phyloP scores from a whole-genome alignment of 768 basidiomycete species.

The Hypholoma fasciculare region DNA sequence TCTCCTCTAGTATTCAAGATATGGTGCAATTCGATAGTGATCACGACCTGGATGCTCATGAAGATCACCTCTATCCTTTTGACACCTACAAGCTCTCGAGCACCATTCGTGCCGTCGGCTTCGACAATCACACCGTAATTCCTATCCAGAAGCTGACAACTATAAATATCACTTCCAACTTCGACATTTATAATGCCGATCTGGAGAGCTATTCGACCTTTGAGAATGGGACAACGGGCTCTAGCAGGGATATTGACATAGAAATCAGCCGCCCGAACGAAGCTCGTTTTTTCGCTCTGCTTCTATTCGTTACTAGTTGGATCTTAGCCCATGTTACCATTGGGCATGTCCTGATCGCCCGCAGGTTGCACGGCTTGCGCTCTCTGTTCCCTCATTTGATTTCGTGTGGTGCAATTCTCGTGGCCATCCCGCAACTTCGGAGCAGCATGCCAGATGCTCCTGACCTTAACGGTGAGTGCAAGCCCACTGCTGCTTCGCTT shows the following conservation, averaged over 20 bases:
- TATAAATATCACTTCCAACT: slow-evolving; percentile 46
- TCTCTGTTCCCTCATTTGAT: slow-evolving; percentile 37
- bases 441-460: slow-evolving; percentile 60
- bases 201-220: slow-evolving; percentile 27
- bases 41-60: slow-evolving; percentile 54
- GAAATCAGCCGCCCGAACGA: slow-evolving; percentile 43
- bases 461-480: slow-evolving; percentile 41
- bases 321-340: slow-evolving; percentile 53
- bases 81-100: slow-evolving; percentile 52
- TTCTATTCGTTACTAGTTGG: slow-evolving; percentile 52
- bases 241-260: slow-evolving; percentile 47
- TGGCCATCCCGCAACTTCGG: slow-evolving; percentile 50
- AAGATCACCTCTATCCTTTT: slow-evolving; percentile 56
- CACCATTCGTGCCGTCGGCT: slow-evolving; percentile 42
- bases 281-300: slow-evolving; percentile 42
- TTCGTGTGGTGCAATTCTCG: slow-evolving; percentile 39
- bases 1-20: slow-evolving; percentile 46
- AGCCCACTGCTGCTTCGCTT: background rate
- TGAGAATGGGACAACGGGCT: slow-evolving; percentile 19
- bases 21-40: slow-evolving; percentile 58
- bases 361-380: slow-evolving; percentile 29
- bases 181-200: slow-evolving; percentile 41
- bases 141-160: slow-evolving; percentile 45
- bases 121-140: slow-evolving; percentile 30
- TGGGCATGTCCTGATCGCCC: slow-evolving; percentile 44